Evolutionary conservation across 1,139 yeast species (phyloP), one percentile per base, ranked within the genome.

Genomic region (Suhomyces taliae): DNA sequence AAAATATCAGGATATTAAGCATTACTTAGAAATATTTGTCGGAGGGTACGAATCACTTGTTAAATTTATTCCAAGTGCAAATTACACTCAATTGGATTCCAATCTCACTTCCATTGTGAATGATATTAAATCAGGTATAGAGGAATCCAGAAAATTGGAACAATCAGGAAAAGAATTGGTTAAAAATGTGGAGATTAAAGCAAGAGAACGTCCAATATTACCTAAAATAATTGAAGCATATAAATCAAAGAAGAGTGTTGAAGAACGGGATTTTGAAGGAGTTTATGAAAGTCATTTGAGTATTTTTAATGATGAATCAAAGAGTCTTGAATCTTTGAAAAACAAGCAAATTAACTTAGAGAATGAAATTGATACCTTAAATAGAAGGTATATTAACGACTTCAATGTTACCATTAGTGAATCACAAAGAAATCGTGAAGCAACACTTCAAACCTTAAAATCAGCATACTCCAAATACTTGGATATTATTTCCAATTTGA

Each of bases 401-500:
- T 53, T 54, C 41, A 38, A 57, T 44, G 43, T 52, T 53, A 40
- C 45, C 40, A 39, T 62, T 51, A 45, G 65, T 57, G 51, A 69
- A 56, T 51, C 65, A 3, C 69, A 49, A 53, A 60, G 33, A 47
- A 65, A 69, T 27, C 67, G 91, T 33, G 79, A 77, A 45, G 67
- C 69, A 32, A 77, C 78, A 1, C 64, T 87, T 39, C 84, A 81
- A 47, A 67, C 65, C 2, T 62, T 88, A 27, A 88, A 85, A 48
- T 64, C 69, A 3, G 82, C 80, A 0, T 82, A 75, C 56, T 64
- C 73, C 31, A 76, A 79, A 49, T 87, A 74, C 57, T 62, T 72
- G 37, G 90, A 84, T 55, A 69, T 89, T 7, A 63, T 77, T 19
- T 68, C 75, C 14, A 87, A 88, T 57, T 62, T 90, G 36, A 77